Base-by-base conservation (phyloP, 257 asterid species). In the Solanum rostratum region DNA sequence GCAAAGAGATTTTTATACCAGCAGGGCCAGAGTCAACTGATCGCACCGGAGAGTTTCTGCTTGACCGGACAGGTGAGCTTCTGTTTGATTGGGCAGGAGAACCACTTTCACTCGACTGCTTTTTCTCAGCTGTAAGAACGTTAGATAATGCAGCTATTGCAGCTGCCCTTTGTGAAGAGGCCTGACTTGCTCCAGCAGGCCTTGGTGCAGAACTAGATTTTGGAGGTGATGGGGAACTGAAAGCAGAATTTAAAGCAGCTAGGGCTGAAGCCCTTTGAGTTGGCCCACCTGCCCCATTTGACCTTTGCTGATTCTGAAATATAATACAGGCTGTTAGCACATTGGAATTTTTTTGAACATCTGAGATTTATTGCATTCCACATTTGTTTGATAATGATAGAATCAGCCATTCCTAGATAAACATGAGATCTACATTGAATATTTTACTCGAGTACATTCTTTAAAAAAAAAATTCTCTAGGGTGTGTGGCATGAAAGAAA, bases 221-320 rank as follows among this genome's bases (percentile, higher is more conserved):
- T 22, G 96, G 89, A 33, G 92, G 86, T 37, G 93, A 78, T 30
- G 94, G 68, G 73, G 99, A 91, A 86, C 83, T 92, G 87, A 97
- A 97, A 79, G 99, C 99, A 33, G 93, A 89, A 90, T 97, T 97
- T 84, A 97, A 87, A 39, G 99, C 99, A 82, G 99, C 99, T 86
- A 97, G 90, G 22, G 99, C 99, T 60, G 99, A 97, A 54, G 99
- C 99, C 87, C 99, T 91, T 88, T 97, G 99, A 29, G 98, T 97
- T 60, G 95, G 97, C 59, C 98, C 99, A 43, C 96, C 97, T 84
- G 91, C 69, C 79, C 95, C 90, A 90, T 90, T 97, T 86, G 97
- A 88, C 39, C 87, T 92, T 79, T 92, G 97, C 98, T 96, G 93
- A 81, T 79, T 41, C 82, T 53, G 66, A 80, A 50, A 79, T 49